Evolutionary conservation across 345 rosid species (phyloP), one percentile per base, ranked within the genome.

Genomic region (Melaleuca alternifolia): DNA sequence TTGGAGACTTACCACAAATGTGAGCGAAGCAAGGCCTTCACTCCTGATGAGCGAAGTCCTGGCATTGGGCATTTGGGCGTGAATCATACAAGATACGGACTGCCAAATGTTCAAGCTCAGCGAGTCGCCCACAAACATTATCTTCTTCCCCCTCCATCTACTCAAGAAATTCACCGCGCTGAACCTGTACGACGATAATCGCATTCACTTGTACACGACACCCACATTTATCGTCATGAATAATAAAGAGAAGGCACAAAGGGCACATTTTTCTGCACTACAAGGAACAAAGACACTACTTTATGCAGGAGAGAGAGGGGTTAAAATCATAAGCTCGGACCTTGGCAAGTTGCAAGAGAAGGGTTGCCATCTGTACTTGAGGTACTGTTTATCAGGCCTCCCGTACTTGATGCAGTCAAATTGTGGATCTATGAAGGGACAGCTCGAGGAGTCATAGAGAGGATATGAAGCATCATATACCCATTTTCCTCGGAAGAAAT

Each of bases 71-170:
- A 94, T 93, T 91, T 93, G 94, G 33, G 96, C 51, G 48, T 94
- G 93, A 85, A 97, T 89, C 88, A 97, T 88, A 89, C 99, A 97
- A 50, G 92, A 89, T 37, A 97, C 88, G 24, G 99, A 97, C 89
- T 91, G 90, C 95, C 95, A 96, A 89, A 95, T 96, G 91, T 97
- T 96, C 83, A 88, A 86, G 91, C 97, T 96, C 90, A 97, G 93
- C 85, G 99, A 97, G 91, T 97, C 99, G 9, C 99, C 99, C 61
- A 97, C 99, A 85, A 97, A 97, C 99, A 97, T 97, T 51, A 97
- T 95, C 94, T 93, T 95, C 91, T 97, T 97, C 89, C 99, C 99
- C 85, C 96, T 92, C 96, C 94, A 94, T 90, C 90, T 95, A 90
- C 92, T 91, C 91, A 97, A 85, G 89, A 97, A 95, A 90, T 88